Evolutionary conservation across 163 green algal genomes (phyloP), one percentile per base, ranked within the genome.

Genomic region (Chlorella variabilis): DNA sequence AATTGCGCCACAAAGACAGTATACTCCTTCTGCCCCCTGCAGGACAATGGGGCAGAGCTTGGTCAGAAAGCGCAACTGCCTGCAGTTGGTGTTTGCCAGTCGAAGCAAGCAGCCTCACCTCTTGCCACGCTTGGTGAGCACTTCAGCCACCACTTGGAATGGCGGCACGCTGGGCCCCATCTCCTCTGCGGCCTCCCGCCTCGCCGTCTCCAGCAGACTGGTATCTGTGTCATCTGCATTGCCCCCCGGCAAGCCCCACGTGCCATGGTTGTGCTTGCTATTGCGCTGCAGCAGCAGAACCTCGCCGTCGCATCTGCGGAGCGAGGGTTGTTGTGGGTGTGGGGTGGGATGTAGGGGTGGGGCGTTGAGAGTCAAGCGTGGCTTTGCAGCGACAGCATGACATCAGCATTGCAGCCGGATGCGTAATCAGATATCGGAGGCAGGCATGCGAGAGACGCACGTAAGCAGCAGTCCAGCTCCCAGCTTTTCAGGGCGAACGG

Each of bases 1-100:
- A 94, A 58, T 2, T 67, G 41, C 4, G 79, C 86, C 29, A 97
- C 25, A 71, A 93, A 96, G 0, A 96, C 91, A 2, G 88, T 94
- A 82, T 91, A 97, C 58, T 93, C 89, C 87, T 97, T 97, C 82
- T 96, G 87, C 0, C 69, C 68, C 61, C 79, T 80, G 79, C 7
- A 63, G 6, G 18, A 63, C 9, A 13, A 27, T 25, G 39, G 38
- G 8, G 66, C 66, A 18, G 66, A 27, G 27, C 21, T 2, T n/a
- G 66, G 38, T 20, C 23, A 21, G 25, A 54, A 13, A 36, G 29
- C 33, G 21, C 45, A 54, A 31, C 33, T 7, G 33, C 15, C 23
- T 63, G 20, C 54, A 33, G 54, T 63, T 54, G 11, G 11, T 15
- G 39, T 27, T 5, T 68, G n/a, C 29, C n/a, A 39, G 59, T 5